Base-by-base conservation (phyloP, 805 yeast species). In the Nakazawaea holstii region DNA sequence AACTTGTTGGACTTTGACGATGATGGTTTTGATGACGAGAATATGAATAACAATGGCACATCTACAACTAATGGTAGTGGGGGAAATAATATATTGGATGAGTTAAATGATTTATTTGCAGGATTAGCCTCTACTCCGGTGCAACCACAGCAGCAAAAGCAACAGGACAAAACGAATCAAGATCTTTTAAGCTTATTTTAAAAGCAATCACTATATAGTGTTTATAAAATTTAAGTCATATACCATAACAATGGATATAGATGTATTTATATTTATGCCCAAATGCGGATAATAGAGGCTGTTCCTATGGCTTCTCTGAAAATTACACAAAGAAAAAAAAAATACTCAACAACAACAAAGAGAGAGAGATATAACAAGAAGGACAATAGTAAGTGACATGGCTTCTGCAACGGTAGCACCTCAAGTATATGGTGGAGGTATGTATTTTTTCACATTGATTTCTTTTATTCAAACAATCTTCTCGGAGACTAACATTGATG, bases 1-100 rank as follows among this genome's bases (percentile, higher is more conserved):
- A 88, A 87, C 55, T 71, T 94, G 54, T 76, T 92, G 44, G 96
- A 92, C 62, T 82, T 92, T 53, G 97, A 85, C 57, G 88, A 82
- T 51, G 88, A 80, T 41, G 77, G 69, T 15, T 69, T 55, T 39
- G 54, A 51, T 1, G 45, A 35, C 9, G 53, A 48, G 1, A 31
- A 41, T 14, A 32, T 11, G 10, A 28, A 13, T 17, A n/a, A 35
- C 8, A 27, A 24, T 24, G 53, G 48, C 8, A 51, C 51, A 9
- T 54, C 46, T 9, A 54, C 52, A 8, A 59, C 51, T 3, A 61
- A 58, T 17, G 41, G 65, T 3, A 55, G 53, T 13, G 55, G 53
- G 13, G 55, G 50, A 8, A 56, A 51, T 11, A 75, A 74, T 49
- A 74, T 83, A 14, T 66, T 89, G 52, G 86, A 80, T 52, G 95